phyloP scores from a whole-genome alignment of 495 filamentous ascomycete genomes.

The Talaromyces proteolyticus region DNA sequence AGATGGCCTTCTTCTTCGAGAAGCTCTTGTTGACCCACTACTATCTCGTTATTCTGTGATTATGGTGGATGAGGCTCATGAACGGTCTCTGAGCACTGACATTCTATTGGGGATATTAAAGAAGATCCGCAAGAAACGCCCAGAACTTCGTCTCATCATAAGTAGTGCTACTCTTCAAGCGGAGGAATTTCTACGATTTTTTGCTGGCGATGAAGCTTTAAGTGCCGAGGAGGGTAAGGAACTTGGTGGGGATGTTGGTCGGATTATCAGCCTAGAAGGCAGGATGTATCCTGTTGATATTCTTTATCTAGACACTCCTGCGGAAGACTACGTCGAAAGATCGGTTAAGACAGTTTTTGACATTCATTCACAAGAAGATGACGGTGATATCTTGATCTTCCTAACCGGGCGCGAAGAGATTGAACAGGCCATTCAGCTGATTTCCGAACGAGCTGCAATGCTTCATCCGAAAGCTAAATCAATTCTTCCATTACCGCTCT shows the following conservation, averaged over 20 bases:
- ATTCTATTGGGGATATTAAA: conserved; percentile 90
- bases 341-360: conserved; percentile 87
- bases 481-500: conserved; percentile 76
- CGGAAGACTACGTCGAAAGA: conserved; percentile 84
- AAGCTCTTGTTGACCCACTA: conserved; percentile 89
- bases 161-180: conserved; percentile 94
- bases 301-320: conserved; percentile 73
- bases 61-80: conserved; percentile 98
- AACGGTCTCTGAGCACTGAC: conserved; percentile 90
- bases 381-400: conserved; percentile 89
- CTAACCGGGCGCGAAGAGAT: conserved; percentile 94
- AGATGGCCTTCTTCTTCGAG: conserved; percentile 89
- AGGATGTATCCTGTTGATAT: conserved; percentile 89
- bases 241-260: conserved; percentile 43
- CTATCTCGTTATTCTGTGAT: conserved; percentile 92
- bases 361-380: conserved; percentile 79
- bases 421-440: conserved; percentile 67
- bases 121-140: conserved; percentile 78
- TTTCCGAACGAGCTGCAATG: conserved; percentile 70
- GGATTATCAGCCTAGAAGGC: conserved; percentile 86
- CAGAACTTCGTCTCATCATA: conserved; percentile 82
- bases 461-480: conserved; percentile 66
- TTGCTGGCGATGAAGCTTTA: conserved; percentile 47
- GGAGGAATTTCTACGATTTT: conserved; percentile 82
- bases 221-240: conserved; percentile 30